These are phyloP conservation scores for Aureobasidium musti DNA, from an alignment of 2,329 filamentous ascomycete species.

Conservation along the genomic window DNA sequence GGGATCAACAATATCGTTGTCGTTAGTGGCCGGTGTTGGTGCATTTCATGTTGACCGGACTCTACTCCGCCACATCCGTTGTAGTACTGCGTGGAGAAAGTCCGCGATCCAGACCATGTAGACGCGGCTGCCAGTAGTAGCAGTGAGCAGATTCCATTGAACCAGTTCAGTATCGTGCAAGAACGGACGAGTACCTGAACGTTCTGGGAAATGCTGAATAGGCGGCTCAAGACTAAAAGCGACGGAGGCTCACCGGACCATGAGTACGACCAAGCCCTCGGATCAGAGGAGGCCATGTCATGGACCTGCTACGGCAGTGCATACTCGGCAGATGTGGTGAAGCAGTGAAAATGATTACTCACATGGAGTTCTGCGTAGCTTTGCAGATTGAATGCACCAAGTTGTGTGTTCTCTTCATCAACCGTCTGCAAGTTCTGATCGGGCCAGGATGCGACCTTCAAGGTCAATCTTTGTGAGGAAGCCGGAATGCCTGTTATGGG, in stretches of 20 bases:
- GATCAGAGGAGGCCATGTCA: neutral
- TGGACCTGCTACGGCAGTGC: neutral
- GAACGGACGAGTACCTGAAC: neutral
- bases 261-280: neutral
- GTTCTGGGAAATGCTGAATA: neutral
- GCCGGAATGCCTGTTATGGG: conserved; percentile 91
- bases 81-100: neutral
- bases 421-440: conserved; percentile 66
- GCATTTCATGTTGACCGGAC: neutral
- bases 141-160: neutral
- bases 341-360: conserved; percentile 49
- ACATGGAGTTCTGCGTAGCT: conserved; percentile 79
- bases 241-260: conserved; percentile 1
- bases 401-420: conserved; percentile 69
- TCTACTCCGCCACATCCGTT: neutral
- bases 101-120: neutral
- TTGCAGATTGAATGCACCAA: conserved; percentile 66
- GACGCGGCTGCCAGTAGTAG: neutral
- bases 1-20: neutral
- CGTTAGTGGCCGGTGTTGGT: neutral
- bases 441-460: conserved; percentile 66
- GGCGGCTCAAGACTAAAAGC: neutral
- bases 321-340: neutral
- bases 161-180: neutral
- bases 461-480: conserved; percentile 69